Base-by-base conservation (phyloP, 305 asterid species). In the Ilex paraguariensis region DNA sequence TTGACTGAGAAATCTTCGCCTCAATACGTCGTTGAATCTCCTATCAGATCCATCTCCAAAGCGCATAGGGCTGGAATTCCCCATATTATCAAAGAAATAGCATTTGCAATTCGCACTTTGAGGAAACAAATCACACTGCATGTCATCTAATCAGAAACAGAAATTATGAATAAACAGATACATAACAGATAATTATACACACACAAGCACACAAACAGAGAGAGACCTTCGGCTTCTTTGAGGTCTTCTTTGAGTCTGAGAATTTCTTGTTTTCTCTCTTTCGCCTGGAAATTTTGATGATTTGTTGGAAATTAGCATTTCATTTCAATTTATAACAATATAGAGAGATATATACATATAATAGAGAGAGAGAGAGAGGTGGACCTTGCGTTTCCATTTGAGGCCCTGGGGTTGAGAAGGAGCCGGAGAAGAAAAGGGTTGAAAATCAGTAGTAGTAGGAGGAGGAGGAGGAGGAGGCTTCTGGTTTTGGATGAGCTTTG, bases 1-100 rank as follows among this genome's bases (percentile, higher is more conserved):
- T 86, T 86, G 98, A 86, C 98, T 86, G 62, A 90, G 87, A 81
- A 94, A 94, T 73, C 97, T 76, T 31, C 98, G 85, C 66, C 82
- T 83, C 75, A 94, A 80, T 67, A 91, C 91, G 59, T 86, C 98
- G 68, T 64, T 74, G 56, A 71, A 75, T 65, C 85, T 79, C 60
- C 70, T 67, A 64, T 75, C 85, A 53, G 71, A 65, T 40, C 75
- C 67, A 54, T 70, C 73, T 45, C 59, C 71, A n/a, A 56, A 51
- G 48, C 45, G 59, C 55, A 40, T 70, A 60, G 81, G 77, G 72
- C 82, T 81, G 48, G 70, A 74, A 57, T 76, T 71, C 65, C 95
- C 93, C 85, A 86, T 70, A 75, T 76, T 72, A 78, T 90, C 90
- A 64, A 80, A 90, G 87, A 90, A 94, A 79, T 86, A 88, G 86